Evolutionary conservation across 306 rosid genomes (phyloP).

Genomic region (Cucurbita moschata): DNA sequence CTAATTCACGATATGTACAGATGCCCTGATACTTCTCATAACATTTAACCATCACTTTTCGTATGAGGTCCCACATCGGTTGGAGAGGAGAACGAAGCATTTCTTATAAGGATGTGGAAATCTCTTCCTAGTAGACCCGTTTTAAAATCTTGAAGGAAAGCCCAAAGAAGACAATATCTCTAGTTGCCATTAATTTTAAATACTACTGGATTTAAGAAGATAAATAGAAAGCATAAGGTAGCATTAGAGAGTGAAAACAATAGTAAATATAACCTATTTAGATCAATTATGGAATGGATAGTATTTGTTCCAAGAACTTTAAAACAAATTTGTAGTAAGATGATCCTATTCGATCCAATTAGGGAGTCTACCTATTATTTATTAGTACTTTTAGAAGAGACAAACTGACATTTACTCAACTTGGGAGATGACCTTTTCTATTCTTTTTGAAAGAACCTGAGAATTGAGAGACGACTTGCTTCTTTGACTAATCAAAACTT

Average conservation of each 20-base stretch:
- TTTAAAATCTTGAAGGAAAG: too few relatives aligned
- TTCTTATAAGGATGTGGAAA: too few relatives aligned
- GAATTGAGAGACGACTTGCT: neutral
- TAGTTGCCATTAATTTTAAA: neutral
- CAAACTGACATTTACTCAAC: neutral
- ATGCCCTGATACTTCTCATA: neutral
- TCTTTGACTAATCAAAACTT: neutral
- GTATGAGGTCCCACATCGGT: neutral
- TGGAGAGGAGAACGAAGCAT: too few relatives aligned
- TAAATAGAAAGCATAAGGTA: neutral
- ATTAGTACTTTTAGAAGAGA: neutral
- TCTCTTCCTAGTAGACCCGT: too few relatives aligned
- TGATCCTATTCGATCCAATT: neutral
- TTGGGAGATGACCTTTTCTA: neutral
- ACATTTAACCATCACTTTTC: neutral
- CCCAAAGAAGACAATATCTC: too few relatives aligned
- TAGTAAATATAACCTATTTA: neutral
- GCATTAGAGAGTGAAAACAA: neutral
- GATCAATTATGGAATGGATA: neutral
- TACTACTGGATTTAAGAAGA: neutral
- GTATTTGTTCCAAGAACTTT: neutral
- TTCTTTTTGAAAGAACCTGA: neutral
- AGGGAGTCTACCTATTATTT: neutral
- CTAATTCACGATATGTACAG: neutral
- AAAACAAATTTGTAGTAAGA: neutral